These are phyloP conservation scores for Lotus japonicus DNA, from an alignment of 306 rosid genomes.

Conservation along the genomic window DNA sequence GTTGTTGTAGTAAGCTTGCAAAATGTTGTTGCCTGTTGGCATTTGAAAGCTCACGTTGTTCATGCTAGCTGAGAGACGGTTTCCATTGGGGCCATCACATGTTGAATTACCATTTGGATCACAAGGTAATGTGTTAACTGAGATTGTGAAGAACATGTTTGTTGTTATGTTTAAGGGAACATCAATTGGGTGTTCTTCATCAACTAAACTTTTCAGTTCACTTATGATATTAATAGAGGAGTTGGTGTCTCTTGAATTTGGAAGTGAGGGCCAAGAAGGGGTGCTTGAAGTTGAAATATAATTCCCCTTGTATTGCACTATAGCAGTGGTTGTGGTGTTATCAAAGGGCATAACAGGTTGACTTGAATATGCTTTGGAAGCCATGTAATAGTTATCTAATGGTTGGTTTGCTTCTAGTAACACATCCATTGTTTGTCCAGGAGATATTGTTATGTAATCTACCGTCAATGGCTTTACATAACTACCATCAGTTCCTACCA, in stretches of 20 bases:
- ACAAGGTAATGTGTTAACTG: slow-evolving; percentile 42
- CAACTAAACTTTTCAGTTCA: slow-evolving; percentile 32
- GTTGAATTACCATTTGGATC: background rate
- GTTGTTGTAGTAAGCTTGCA: slow-evolving; percentile 40
- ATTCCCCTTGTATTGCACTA: slow-evolving; percentile 18
- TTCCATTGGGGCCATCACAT: slow-evolving; percentile 25
- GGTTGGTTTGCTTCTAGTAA: slow-evolving; percentile 39
- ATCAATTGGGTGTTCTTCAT: slow-evolving; percentile 27
- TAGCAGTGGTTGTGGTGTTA: slow-evolving; percentile 43
- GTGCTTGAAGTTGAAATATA: background rate
- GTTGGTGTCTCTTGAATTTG: slow-evolving; percentile 33
- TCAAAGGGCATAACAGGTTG: background rate
- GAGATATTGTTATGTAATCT: slow-evolving; percentile 39
- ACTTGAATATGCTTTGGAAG: slow-evolving; percentile 39
- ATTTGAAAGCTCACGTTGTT: slow-evolving; percentile 53
- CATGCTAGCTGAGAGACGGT: slow-evolving; percentile 40
- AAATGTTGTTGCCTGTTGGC: background rate
- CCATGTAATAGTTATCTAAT: slow-evolving; percentile 44
- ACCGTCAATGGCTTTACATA: slow-evolving; percentile 42
- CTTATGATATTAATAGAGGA: slow-evolving; percentile 25
- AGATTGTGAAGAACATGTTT: slow-evolving; percentile 23
- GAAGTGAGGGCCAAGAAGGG: slow-evolving; percentile 43
- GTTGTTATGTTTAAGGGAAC: slow-evolving; percentile 33
- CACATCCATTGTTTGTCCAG: slow-evolving; percentile 55
- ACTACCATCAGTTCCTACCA: slow-evolving; percentile 53